Evolutionary conservation across 345 rosid species (phyloP), one percentile per base, ranked within the genome.

Genomic region (Hypericum perforatum): DNA sequence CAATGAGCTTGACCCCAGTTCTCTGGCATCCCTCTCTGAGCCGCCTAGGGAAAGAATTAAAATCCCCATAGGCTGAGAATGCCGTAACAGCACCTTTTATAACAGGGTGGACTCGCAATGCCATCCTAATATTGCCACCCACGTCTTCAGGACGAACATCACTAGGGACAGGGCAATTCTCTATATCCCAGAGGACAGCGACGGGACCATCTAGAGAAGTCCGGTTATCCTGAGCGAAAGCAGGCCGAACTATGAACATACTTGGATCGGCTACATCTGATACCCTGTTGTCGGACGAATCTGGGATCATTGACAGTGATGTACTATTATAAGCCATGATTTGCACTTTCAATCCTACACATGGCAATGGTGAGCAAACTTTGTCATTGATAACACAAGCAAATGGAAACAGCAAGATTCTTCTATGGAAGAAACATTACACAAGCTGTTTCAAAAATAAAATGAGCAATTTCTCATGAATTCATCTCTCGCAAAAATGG

Each of bases 1-100:
- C 99, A 4, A 89, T 63, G 39, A 92, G 95, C 45, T 79, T 85
- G 46, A 92, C 97, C 37, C 99, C 99, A 0, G 99, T 92, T 76
- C 91, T 85, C 57, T 92, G 99, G 71, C 94, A 86, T 6, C 99
- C 99, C 74, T 92, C 99, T 65, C 99, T 77, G 11, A 92, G 83
- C 0, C 97, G 66, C 50, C 95, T 86, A 8, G 99, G 95, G 54
- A 92, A 92, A 16, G 83, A 74, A 65, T 89, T 92, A 72, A 89
- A 92, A 78, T 92, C 99, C 6, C 99, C 99, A 12, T 82, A 92
- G 5, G 99, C 99, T 12, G 97, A 89, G 72, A 92, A 92, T 58
- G 58, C 55, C 70, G 75, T 58, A 11, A 92, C 91, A 9, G 89
- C 74, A 16, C 97, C 97, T 49, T 67, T 73, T n/a, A 89, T 78